Conservation (phyloP, 805 yeast species). For the Soucietia sequanensis region DNA sequence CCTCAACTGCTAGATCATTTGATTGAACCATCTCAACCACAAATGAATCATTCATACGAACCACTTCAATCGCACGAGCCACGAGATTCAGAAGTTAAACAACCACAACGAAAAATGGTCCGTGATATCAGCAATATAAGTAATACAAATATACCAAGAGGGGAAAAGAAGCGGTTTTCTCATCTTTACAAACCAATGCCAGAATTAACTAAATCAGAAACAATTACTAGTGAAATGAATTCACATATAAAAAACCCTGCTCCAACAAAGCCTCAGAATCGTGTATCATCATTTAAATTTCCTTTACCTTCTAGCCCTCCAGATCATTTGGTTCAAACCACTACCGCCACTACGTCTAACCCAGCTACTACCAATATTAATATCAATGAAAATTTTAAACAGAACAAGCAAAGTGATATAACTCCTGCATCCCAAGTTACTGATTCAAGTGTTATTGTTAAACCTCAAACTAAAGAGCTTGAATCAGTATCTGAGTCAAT, state of each 20-base stretch:
- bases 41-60: too few species aligned
- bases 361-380: too few species aligned
- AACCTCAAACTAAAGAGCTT: too few species aligned
- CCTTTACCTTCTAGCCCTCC: slow-evolving; percentile 1
- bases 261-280: background rate
- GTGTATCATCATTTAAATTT: slow-evolving; percentile 1
- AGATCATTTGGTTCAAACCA: too few species aligned
- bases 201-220: slow-evolving; percentile 9
- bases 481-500: too few species aligned
- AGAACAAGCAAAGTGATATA: background rate
- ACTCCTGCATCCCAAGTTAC: background rate
- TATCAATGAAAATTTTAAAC: background rate
- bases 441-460: background rate
- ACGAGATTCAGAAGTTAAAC: too few species aligned
- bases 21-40: too few species aligned
- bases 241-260: background rate
- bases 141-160: slow-evolving; percentile 22
- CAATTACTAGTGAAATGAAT: background rate
- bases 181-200: slow-evolving; percentile 24
- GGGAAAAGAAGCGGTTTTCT: slow-evolving; percentile 19
- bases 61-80: too few species aligned
- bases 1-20: too few species aligned
- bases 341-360: too few species aligned
- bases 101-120: too few species aligned
- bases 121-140: slow-evolving; percentile 10